phyloP scores from a whole-genome alignment of 768 basidiomycete genomes.

The Suillus subaureus region DNA sequence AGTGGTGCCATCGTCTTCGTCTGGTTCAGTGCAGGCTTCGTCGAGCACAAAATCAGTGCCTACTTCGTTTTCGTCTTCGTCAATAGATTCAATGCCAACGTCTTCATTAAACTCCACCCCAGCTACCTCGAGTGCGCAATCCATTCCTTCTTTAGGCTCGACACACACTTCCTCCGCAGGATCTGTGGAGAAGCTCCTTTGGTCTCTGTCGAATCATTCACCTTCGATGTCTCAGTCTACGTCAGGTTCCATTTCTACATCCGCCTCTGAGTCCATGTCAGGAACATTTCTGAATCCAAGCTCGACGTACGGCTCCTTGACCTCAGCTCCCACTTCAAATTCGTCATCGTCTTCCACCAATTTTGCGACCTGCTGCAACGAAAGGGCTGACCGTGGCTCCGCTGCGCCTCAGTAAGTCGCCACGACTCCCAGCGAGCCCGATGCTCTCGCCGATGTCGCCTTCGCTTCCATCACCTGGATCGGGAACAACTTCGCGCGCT shows the following conservation, averaged over 20 bases:
- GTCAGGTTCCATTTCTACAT: conserved; percentile 17
- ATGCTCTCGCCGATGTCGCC: conserved; percentile 16
- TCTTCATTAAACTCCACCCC: neutral
- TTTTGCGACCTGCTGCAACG: neutral
- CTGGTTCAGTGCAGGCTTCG: neutral
- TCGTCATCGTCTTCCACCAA: neutral
- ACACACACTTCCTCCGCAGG: neutral
- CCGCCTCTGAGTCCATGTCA: conserved; percentile 17
- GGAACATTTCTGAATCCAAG: conserved; percentile 19
- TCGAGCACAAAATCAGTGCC: neutral
- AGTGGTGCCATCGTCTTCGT: neutral
- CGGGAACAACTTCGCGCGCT: conserved; percentile 16
- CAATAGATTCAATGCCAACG: neutral
- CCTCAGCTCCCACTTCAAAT: conserved; percentile 14
- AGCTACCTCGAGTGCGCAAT: conserved; percentile 4
- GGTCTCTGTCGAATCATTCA: neutral
- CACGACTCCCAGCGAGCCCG: conserved; percentile 21
- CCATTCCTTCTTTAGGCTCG: conserved; percentile 2
- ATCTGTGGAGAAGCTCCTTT: conserved; percentile 3
- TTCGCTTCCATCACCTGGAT: conserved; percentile 14
- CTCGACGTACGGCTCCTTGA: conserved; percentile 16
- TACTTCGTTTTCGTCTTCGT: neutral
- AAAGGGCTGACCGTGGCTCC: conserved; percentile 24
- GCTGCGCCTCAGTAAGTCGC: conserved; percentile 28
- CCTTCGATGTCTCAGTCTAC: conserved; percentile 2